Evolutionary conservation across 1,139 yeast species (phyloP).

Genomic region (Torulaspora pretoriensis): DNA sequence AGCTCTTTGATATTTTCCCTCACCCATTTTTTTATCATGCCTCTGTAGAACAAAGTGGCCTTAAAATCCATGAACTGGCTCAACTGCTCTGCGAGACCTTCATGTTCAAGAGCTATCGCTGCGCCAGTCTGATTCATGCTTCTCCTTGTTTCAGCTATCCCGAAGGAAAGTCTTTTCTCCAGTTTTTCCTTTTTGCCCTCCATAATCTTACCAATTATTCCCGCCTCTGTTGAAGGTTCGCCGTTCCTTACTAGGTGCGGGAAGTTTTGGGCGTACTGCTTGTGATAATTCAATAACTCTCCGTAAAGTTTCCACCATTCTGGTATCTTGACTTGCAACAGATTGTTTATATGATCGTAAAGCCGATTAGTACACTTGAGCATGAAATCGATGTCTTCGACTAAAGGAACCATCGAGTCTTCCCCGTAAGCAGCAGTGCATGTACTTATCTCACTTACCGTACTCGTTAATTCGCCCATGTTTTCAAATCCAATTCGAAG

Average conservation of each 20-base stretch:
- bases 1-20: slow-evolving; percentile 30
- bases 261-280: slow-evolving; percentile 31
- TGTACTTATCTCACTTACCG: background rate
- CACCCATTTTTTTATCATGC: slow-evolving; percentile 33
- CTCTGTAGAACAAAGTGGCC: slow-evolving; percentile 39
- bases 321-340: slow-evolving; percentile 42
- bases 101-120: slow-evolving; percentile 42
- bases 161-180: slow-evolving; percentile 36
- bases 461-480: slow-evolving; percentile 2
- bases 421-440: slow-evolving; percentile 4
- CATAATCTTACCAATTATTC: slow-evolving; percentile 33
- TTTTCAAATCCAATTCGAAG: slow-evolving; percentile 17
- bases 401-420: slow-evolving; percentile 13
- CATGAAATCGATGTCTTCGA: slow-evolving; percentile 25
- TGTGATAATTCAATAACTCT: slow-evolving; percentile 35
- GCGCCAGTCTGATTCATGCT: slow-evolving; percentile 19
- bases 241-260: slow-evolving; percentile 15
- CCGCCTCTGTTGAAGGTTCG: slow-evolving; percentile 11
- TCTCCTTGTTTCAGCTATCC: slow-evolving; percentile 23
- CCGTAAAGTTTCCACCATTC: slow-evolving; percentile 50
- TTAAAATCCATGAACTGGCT: slow-evolving; percentile 54
- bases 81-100: slow-evolving; percentile 56
- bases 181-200: slow-evolving; percentile 41
- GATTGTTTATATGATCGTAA: slow-evolving; percentile 39
- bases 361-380: slow-evolving; percentile 39